Evolutionary conservation across 129 eudicot genomes (phyloP).

Genomic region (Ambrosia trifida): DNA sequence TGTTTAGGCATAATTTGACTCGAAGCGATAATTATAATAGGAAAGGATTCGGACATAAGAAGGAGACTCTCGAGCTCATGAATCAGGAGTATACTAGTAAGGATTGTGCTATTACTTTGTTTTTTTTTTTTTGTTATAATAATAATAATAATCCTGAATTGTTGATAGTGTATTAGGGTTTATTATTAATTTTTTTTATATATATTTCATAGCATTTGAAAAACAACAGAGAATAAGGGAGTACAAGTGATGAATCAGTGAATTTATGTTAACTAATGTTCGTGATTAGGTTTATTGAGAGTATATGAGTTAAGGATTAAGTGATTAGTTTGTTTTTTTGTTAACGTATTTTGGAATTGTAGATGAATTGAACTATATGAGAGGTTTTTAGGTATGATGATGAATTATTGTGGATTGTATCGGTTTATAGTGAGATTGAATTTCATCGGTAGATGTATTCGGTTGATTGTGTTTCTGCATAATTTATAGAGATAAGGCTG

Average conservation of each 20-base stretch:
- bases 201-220: too few relatives aligned
- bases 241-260: too few relatives aligned
- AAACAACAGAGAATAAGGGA: too few relatives aligned
- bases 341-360: not conserved
- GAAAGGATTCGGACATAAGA: constrained; percentile 64
- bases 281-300: constrained; percentile 26
- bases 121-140: not conserved
- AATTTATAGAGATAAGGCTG: not conserved
- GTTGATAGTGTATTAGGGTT: too few relatives aligned
- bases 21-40: constrained; percentile 70
- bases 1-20: constrained; percentile 56
- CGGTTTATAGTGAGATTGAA: not conserved
- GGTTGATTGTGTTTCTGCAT: not conserved
- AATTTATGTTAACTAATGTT: too few relatives aligned
- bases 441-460: too few relatives aligned
- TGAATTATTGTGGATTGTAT: not conserved
- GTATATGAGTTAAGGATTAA: constrained; percentile 56
- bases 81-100: constrained; percentile 74
- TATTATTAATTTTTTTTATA: too few relatives aligned
- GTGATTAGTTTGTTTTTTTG: not conserved
- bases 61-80: constrained; percentile 62
- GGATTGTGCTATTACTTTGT: not conserved
- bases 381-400: not conserved
- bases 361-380: constrained; percentile 5
- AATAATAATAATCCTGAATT: not conserved